Conservation (phyloP, 1,284 basidiomycete genomes). For the Trichosporon faecale region DNA sequence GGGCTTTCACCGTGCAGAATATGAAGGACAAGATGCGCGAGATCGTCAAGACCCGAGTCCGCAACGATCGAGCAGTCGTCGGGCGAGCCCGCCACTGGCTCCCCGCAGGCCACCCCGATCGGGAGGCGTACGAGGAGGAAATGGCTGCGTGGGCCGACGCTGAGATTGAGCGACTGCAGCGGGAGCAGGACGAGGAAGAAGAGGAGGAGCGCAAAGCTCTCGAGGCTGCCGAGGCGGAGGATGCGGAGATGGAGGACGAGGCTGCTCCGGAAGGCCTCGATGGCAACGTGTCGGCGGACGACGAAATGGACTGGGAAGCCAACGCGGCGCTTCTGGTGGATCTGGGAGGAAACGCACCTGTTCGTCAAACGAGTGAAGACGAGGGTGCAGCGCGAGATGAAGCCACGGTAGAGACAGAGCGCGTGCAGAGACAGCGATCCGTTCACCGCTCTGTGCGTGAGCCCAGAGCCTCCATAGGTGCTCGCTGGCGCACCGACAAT, state of each 20-base stretch:
- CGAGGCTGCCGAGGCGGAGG: background rate
- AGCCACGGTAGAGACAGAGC: background rate
- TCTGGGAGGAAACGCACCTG: background rate
- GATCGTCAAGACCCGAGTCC: slow-evolving; percentile 29
- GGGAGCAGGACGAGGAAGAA: slow-evolving; percentile 4
- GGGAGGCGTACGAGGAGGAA: slow-evolving; percentile 17
- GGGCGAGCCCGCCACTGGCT: slow-evolving; percentile 36
- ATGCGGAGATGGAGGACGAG: background rate
- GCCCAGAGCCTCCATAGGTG: background rate
- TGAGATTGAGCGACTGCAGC: background rate
- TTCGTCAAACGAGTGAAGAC: background rate
- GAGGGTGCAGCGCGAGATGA: background rate
- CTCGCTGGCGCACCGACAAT: background rate
- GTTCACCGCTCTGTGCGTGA: background rate
- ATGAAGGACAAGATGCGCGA: slow-evolving; percentile 47
- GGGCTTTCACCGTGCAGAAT: slow-evolving; percentile 37
- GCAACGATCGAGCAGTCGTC: slow-evolving; percentile 25
- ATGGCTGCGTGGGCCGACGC: background rate
- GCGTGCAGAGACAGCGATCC: background rate
- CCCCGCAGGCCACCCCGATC: slow-evolving; percentile 14
- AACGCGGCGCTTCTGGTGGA: background rate
- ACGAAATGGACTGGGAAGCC: background rate
- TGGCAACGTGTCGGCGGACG: background rate
- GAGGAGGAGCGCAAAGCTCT: slow-evolving; percentile 11
- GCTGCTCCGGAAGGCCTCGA: background rate